These are phyloP conservation scores for Rhizopogon vulgaris DNA, from an alignment of 768 basidiomycete species.

Conservation along the genomic window DNA sequence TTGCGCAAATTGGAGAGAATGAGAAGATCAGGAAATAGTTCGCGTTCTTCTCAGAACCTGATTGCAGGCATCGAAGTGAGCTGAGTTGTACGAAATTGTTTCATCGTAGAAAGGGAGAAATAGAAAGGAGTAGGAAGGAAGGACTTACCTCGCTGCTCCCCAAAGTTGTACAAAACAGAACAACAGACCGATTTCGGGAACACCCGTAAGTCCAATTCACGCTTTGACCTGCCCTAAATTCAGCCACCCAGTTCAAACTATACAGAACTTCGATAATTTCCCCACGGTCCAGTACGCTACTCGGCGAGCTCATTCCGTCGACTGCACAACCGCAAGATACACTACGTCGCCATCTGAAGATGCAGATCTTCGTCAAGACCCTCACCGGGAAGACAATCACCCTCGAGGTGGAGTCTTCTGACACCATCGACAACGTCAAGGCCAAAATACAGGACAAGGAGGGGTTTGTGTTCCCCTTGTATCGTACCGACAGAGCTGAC, in stretches of 20 bases:
- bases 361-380: constrained; percentile 83
- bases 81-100: constrained; percentile 43
- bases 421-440: constrained; percentile 96
- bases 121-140: neutral
- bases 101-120: constrained; percentile 20
- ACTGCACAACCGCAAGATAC: neutral
- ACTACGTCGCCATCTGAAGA: constrained; percentile 18
- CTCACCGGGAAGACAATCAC: constrained; percentile 97
- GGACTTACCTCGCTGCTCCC: constrained; percentile 1
- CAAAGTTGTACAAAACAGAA: neutral
- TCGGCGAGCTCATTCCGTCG: constrained; percentile 5
- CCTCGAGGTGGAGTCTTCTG: constrained; percentile 95
- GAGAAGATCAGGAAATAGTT: constrained; percentile 31
- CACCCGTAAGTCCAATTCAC: constrained; percentile 1
- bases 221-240: constrained; percentile 19
- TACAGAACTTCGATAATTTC: constrained; percentile 21
- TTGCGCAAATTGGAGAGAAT: neutral
- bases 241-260: constrained; percentile 23
- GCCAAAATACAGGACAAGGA: constrained; percentile 77
- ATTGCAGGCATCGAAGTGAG: constrained; percentile 55
- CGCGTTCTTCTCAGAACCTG: constrained; percentile 50
- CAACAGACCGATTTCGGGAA: neutral
- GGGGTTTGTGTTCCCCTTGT: constrained; percentile 47
- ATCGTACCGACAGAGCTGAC: constrained; percentile 26
- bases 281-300: constrained; percentile 12